Evolutionary conservation across 352 stramenopile genomes (phyloP), one percentile per base, ranked within the genome.

Genomic region (Globisporangium orthogonon): DNA sequence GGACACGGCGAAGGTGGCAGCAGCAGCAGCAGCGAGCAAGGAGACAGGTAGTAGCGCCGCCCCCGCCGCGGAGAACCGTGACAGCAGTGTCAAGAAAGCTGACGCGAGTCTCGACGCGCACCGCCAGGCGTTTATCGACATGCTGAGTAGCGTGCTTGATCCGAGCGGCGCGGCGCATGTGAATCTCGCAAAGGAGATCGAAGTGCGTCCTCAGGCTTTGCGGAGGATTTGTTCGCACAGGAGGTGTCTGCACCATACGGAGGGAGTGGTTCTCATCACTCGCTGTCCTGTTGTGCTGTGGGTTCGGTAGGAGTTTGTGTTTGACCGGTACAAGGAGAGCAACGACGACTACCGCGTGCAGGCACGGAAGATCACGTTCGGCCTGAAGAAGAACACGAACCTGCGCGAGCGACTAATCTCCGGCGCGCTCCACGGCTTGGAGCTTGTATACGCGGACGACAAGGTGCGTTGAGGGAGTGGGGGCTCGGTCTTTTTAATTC

Each of bases 281-380:
- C 18, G 15, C 5, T 13, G 13, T 9, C 37, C 37, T 28, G 30
- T 59, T 46, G 45, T 53, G 18, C 39, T 5, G 52, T 23, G 23
- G 23, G 23, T 35, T 31, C 31, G 60, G 13, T 37, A 91, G 81
- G 67, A 69, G 13, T 67, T 78, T 51, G 71, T 94, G 39, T 91
- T 86, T 62, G 84, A 91, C 54, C 81, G 84, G 11, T 91, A 89
- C 64, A 89, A 86, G 52, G 76, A 94, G 44, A 90, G 68, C 62
- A 83, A 77, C 47, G 78, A 78, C 13, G 79, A 91, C 52, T 94
- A 94, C 70, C 74, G 74, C 48, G 65, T 69, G 46, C 85, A 88
- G 64, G 76, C 84, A 33, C 81, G 84, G 13, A 80, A 82, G 55
- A 82, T 94, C 62, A 89, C 82, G 40, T 91, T 94, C 66, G 80